phyloP scores from a whole-genome alignment of 441 rosid genomes.

The Aleurites moluccanus region DNA sequence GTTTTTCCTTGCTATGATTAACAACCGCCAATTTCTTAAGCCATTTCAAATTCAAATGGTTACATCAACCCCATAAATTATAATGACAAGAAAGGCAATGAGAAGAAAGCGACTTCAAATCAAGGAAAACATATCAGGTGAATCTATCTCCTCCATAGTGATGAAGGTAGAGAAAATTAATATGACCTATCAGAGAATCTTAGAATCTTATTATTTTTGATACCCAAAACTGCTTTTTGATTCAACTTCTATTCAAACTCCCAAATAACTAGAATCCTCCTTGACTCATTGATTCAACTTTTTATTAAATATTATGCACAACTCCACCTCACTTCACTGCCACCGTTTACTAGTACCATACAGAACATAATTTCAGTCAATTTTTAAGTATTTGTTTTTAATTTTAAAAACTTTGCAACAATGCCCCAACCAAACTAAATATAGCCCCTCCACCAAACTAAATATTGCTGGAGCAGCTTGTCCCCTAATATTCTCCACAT shows the following conservation, averaged over 20 bases:
- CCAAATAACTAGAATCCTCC: background rate
- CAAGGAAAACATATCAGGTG: background rate
- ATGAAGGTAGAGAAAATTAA: background rate
- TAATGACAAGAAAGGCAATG: background rate
- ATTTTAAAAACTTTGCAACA: background rate
- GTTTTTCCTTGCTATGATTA: slow-evolving; percentile 1
- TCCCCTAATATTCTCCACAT: background rate
- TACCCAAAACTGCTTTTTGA: background rate
- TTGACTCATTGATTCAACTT: background rate
- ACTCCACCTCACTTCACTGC: background rate
- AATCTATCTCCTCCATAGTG: background rate
- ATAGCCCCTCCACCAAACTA: background rate
- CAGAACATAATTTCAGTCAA: background rate
- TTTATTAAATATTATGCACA: background rate
- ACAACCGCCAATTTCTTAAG: slow-evolving; percentile 1
- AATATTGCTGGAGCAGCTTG: background rate
- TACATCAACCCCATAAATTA: slow-evolving; percentile 6
- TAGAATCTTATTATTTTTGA: slow-evolving; percentile 14
- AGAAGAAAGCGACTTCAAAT: slow-evolving; percentile 13
- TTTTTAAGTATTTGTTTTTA: background rate
- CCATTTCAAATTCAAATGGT: background rate
- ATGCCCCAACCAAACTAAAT: background rate
- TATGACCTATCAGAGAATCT: background rate
- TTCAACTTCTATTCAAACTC: background rate
- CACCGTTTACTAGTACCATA: background rate